A percentile compares a stretch with the other conserved stretches of the same genome.
phyloP scores from a whole-genome alignment of 1,284 basidiomycete species.

The Moesziomyces aphidis region DNA sequence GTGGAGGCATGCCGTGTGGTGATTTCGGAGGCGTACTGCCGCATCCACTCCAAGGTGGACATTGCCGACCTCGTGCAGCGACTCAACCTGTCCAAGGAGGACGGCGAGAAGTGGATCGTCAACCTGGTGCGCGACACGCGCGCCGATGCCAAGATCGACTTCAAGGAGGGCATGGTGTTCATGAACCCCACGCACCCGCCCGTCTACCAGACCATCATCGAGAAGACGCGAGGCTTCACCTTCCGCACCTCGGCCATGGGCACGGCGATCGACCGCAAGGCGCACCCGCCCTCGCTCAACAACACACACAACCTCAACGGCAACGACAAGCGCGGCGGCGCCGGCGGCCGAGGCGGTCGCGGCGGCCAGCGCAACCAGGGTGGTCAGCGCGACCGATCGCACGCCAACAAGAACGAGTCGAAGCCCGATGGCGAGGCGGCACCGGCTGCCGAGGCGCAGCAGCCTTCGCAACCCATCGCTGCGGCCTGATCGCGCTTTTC shows the following conservation, averaged over 20 bases:
- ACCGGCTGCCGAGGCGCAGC: constrained; percentile 28
- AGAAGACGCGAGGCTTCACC: constrained; percentile 91
- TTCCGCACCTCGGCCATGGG: constrained; percentile 91
- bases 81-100: constrained; percentile 88
- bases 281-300: constrained; percentile 57
- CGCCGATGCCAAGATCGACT: constrained; percentile 97
- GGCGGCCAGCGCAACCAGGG: constrained; percentile 57
- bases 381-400: constrained; percentile 37
- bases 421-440: constrained; percentile 41
- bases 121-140: constrained; percentile 96
- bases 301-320: constrained; percentile 51
- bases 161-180: constrained; percentile 95
- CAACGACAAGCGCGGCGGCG: constrained; percentile 50
- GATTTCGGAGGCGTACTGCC: constrained; percentile 95
- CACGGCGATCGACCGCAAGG: constrained; percentile 78
- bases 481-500: constrained; percentile 20
- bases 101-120: constrained; percentile 99
- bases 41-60: constrained; percentile 95
- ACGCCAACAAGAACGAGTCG: constrained; percentile 26
- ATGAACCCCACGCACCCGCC: constrained; percentile 90
- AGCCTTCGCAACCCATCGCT: constrained; percentile 39
- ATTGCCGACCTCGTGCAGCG: constrained; percentile 94
- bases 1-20: constrained; percentile 94
- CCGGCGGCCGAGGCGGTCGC: constrained; percentile 55
- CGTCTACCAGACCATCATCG: constrained; percentile 93